phyloP scores from a whole-genome alignment of 192 early-diverging fungal genomes.

The Pilaira anomala region DNA sequence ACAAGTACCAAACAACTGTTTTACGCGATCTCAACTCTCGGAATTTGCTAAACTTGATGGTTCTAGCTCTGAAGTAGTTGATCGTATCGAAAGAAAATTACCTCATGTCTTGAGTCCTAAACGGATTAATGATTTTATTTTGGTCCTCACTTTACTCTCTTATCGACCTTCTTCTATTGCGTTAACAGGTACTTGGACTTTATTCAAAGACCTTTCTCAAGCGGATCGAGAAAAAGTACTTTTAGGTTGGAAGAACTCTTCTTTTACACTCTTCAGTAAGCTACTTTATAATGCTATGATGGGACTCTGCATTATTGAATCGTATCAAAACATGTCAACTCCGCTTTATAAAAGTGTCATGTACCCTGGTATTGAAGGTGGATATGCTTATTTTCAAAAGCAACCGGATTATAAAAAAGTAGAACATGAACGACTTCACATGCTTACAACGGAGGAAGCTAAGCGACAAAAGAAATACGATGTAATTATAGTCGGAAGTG shows the following conservation, averaged over 20 bases:
- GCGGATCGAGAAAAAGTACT: conserved; percentile 36
- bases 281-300: conserved; percentile 4
- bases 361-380: neutral
- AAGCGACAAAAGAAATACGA: conserved; percentile 39
- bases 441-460: neutral
- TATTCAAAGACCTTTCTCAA: conserved; percentile 32
- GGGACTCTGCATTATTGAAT: neutral
- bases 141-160: conserved; percentile 29
- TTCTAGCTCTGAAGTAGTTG: neutral
- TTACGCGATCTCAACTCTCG: neutral
- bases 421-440: neutral
- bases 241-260: conserved; percentile 23
- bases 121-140: neutral
- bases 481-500: conserved; percentile 66
- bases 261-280: conserved; percentile 27
- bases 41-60: neutral
- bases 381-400: neutral
- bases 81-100: neutral
- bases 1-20: neutral
- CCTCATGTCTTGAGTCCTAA: neutral
- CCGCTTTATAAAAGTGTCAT: neutral
- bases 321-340: neutral
- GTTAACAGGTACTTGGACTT: conserved; percentile 29
- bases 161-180: conserved; percentile 28
- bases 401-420: conserved; percentile 6